Conservation (phyloP, 2,329 filamentous ascomycete genomes). For the Fusarium sp. region DNA sequence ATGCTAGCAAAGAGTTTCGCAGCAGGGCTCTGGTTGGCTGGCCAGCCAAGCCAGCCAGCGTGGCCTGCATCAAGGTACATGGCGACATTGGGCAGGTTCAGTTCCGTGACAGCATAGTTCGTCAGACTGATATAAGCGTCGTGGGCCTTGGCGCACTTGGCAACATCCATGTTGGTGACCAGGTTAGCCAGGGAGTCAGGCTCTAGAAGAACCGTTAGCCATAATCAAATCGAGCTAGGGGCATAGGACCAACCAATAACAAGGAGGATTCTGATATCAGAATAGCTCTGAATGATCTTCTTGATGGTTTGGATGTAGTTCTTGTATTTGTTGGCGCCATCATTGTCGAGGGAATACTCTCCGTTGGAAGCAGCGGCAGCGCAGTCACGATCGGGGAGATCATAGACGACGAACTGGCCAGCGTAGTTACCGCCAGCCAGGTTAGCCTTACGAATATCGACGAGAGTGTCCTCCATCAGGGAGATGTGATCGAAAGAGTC, state of each 20-base stretch:
- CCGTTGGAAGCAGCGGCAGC: conserved; percentile 68
- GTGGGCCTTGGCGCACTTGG: conserved; percentile 62
- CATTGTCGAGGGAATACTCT: conserved; percentile 63
- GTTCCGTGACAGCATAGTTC: conserved; percentile 61
- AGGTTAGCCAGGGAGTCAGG: conserved; percentile 70
- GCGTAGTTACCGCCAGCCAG: conserved; percentile 54
- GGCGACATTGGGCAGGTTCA: conserved; percentile 67
- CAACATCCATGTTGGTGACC: conserved; percentile 64
- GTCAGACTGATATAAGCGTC: conserved; percentile 62
- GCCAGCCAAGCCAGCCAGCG: conserved; percentile 70
- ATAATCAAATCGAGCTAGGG: accelerated
- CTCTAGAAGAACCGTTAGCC: conserved; percentile 49
- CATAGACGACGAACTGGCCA: conserved; percentile 66
- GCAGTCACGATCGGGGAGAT: conserved; percentile 70
- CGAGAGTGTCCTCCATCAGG: conserved; percentile 58
- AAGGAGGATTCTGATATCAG: conserved; percentile 57
- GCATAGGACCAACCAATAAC: conserved; percentile 52
- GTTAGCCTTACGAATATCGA: conserved; percentile 55
- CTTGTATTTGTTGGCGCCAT: conserved; percentile 66
- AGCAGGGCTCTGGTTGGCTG: conserved; percentile 62
- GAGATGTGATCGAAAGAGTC: conserved; percentile 63
- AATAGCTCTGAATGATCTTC: conserved; percentile 54
- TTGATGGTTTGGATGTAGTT: conserved; percentile 65
- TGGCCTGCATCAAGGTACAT: conserved; percentile 71
- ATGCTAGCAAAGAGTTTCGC: conserved; percentile 60